These are phyloP conservation scores for Mucor irregularis DNA, from an alignment of 371 early-diverging fungal species.

Conservation along the genomic window DNA sequence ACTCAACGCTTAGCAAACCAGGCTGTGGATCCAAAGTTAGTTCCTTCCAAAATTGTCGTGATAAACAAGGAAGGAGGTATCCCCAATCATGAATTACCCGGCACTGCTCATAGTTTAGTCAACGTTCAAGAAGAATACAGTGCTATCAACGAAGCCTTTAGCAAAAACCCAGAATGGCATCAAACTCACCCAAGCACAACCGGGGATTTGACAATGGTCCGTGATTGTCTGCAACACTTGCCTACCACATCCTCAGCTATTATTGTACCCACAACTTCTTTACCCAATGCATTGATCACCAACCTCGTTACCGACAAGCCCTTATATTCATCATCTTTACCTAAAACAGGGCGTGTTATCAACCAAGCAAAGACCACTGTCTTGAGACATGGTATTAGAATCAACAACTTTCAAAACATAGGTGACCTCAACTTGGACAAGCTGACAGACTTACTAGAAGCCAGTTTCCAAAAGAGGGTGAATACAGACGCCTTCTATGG, in stretches of 20 bases:
- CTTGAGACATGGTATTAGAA: conserved; percentile 75
- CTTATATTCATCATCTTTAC: conserved; percentile 50
- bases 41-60: conserved; percentile 42
- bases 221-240: conserved; percentile 32
- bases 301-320: conserved; percentile 56
- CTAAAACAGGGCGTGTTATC: conserved; percentile 28
- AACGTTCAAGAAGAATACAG: conserved; percentile 50
- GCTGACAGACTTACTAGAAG: conserved; percentile 69
- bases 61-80: conserved; percentile 54
- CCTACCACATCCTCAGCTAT: conserved; percentile 48
- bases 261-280: conserved; percentile 40
- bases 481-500: conserved; percentile 59
- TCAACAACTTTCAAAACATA: conserved; percentile 52
- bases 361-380: conserved; percentile 66
- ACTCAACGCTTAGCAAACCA: conserved; percentile 18
- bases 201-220: conserved; percentile 33
- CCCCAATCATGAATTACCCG: conserved; percentile 46
- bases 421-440: conserved; percentile 52
- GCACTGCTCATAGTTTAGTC: conserved; percentile 51
- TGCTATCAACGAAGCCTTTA: conserved; percentile 32
- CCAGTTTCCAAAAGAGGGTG: conserved; percentile 76
- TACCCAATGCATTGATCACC: conserved; percentile 46
- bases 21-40: conserved; percentile 19
- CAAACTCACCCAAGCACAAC: conserved; percentile 13
- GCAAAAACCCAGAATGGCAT: conserved; percentile 27